A percentile compares a stretch with the other conserved stretches of the same genome.
Conservation (phyloP, 164 flowering plant genomes). For the Umbilicus rupestris region DNA sequence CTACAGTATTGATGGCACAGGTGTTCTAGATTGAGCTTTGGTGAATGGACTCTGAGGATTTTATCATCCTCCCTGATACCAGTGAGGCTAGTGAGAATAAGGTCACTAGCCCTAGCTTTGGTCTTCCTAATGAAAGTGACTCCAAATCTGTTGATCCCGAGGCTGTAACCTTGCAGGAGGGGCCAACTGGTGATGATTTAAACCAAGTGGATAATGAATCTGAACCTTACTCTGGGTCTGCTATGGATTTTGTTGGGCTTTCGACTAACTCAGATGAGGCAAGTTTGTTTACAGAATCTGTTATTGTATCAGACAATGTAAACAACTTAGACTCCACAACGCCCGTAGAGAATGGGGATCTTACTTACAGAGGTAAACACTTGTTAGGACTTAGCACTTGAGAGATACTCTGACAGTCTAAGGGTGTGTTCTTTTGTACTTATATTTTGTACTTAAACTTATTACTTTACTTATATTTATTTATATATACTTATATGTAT, state of each 20-base stretch:
- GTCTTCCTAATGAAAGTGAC: background rate
- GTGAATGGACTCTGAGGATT: conserved; percentile 2
- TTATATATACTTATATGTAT: no score
- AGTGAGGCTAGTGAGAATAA: background rate
- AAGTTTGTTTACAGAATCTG: background rate
- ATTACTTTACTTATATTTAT: no score
- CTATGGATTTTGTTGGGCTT: background rate
- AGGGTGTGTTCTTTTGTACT: no score
- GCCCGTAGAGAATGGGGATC: background rate
- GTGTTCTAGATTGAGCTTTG: background rate
- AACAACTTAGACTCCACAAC: background rate
- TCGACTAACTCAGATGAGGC: background rate
- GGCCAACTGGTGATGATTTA: background rate
- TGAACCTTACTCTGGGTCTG: background rate
- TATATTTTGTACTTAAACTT: no score
- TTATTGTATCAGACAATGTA: background rate
- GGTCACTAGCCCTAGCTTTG: background rate
- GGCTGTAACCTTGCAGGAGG: background rate
- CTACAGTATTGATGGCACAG: background rate
- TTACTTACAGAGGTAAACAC: background rate
- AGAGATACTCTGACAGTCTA: background rate
- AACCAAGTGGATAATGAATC: background rate
- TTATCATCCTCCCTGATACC: background rate
- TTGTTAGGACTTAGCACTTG: background rate
- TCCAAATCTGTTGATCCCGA: background rate